Base-by-base conservation (phyloP, 306 rosid genomes). In the Lathyrus tuberosus region DNA sequence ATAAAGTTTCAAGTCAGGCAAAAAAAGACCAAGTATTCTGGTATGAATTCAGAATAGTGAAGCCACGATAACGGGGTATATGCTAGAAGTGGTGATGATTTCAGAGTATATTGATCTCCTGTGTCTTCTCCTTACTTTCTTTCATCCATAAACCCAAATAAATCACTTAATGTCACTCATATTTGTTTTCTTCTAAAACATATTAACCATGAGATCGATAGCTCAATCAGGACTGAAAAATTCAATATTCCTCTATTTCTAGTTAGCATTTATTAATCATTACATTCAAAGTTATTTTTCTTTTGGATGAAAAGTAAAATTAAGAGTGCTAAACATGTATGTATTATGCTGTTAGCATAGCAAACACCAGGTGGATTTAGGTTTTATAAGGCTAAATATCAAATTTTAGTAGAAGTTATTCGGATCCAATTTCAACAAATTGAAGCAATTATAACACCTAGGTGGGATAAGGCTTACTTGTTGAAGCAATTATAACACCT, bases 271-370 rank as follows among this genome's bases (percentile, higher is more conserved):
- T n/a, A 56, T 12, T 6, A 56, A 26, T 56, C 38, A 56, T 26
- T 56, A 12, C 16, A 26, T 56, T 26, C 38, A 26, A 56, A 56
- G 38, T 56, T 26, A 26, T 56, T 24, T 54, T 56, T 56, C 62
- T 56, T 56, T 10, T 26, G 44, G 60, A 63, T 52, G 31, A n/a
- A 72, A 47, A n/a, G 24, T 42, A n/a, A 12, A 60, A 60, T 76
- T 76, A 35, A 35, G 37, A 60, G 38, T 8, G 63, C 26, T 40
- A 62, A 33, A 69, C 80, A 52, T 69, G 65, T 26, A 52, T 69
- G 71, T 13, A 69, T 8, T 22, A 26, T 31, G 47, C 59, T 20
- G 54, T 37, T 60, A 58, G 35, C 42, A 56, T 56, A 28, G 18
- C 17, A 73, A 51, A 61, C 35, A 65, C 41, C 14, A 20, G 68